These are phyloP conservation scores for Aspergillus glaucus DNA, from an alignment of 2,329 filamentous ascomycete species.

Conservation along the genomic window DNA sequence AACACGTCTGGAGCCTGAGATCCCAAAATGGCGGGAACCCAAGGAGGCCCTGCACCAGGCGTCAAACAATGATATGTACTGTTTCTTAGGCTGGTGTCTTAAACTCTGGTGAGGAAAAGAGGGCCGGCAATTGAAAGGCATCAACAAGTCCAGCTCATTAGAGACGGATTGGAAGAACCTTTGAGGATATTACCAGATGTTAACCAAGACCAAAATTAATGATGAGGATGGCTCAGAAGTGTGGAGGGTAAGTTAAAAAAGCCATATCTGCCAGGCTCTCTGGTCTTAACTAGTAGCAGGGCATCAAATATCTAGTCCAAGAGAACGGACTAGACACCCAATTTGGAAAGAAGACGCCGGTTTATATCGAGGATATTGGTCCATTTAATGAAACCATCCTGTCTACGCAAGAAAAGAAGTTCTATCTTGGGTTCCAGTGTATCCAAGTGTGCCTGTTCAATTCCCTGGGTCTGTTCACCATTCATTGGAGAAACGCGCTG, in stretches of 20 bases:
- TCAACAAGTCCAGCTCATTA: conserved; percentile 9
- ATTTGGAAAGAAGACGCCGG: conserved; percentile 9
- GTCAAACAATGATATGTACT: conserved; percentile 9
- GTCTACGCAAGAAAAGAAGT: conserved; percentile 10
- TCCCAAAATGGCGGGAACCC: conserved; percentile 6
- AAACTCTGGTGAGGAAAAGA: conserved; percentile 3
- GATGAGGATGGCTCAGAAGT: conserved; percentile 1
- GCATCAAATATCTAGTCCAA: conserved; percentile 7
- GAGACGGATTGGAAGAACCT: conserved; percentile 10
- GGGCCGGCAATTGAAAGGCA: background rate
- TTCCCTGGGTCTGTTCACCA: conserved; percentile 9
- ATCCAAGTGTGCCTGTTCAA: conserved; percentile 12
- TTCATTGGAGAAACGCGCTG: conserved; percentile 6
- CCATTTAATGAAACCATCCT: conserved; percentile 12
- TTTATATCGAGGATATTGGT: conserved; percentile 13
- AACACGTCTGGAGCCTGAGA: background rate
- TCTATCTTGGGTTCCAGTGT: conserved; percentile 10
- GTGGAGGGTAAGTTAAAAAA: background rate
- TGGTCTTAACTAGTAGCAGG: conserved; percentile 2
- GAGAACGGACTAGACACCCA: conserved; percentile 10
- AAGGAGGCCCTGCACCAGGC: conserved; percentile 8
- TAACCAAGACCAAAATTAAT: conserved; percentile 6
- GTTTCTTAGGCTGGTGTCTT: conserved; percentile 5
- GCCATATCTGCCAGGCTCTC: background rate
- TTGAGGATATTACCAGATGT: conserved; percentile 9